Percentiles rank a stretch among this genome's conserved stretches.
Conservation (phyloP, 148 eudicot species). For the Vaccinium vitisidaea region DNA sequence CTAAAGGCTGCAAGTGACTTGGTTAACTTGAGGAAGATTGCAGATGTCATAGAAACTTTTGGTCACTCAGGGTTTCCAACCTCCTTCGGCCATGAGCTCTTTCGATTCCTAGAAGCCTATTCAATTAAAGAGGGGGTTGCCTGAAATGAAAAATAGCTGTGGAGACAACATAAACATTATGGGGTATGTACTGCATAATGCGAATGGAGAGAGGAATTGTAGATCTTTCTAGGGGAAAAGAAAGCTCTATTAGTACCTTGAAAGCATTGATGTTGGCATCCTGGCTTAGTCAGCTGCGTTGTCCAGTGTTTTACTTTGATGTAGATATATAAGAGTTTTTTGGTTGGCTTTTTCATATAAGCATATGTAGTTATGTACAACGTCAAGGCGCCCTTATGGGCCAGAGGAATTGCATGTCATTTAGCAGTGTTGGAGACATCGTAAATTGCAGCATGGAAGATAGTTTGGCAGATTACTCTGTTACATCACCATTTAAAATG, state of each 20-base stretch:
- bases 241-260: not conserved
- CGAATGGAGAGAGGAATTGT: not conserved
- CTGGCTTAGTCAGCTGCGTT: not conserved
- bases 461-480: not conserved
- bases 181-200: not conserved
- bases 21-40: not conserved
- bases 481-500: not conserved
- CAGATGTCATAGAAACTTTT: conserved; percentile 5
- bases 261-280: not conserved
- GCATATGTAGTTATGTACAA: not conserved
- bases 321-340: not conserved
- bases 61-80: not conserved
- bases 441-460: conserved; percentile 1
- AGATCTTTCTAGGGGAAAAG: not conserved
- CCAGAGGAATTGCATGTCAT: not conserved
- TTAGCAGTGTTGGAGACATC: not conserved
- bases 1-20: not conserved
- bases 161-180: not conserved
- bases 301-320: too few species aligned
- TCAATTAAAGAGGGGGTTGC: not conserved
- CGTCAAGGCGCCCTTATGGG: not conserved
- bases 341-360: not conserved
- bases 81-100: not conserved
- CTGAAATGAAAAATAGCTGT: not conserved
- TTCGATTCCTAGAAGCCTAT: not conserved